phyloP scores from a whole-genome alignment of 2,329 filamentous ascomycete genomes.

The Pseudocercospora vitis region DNA sequence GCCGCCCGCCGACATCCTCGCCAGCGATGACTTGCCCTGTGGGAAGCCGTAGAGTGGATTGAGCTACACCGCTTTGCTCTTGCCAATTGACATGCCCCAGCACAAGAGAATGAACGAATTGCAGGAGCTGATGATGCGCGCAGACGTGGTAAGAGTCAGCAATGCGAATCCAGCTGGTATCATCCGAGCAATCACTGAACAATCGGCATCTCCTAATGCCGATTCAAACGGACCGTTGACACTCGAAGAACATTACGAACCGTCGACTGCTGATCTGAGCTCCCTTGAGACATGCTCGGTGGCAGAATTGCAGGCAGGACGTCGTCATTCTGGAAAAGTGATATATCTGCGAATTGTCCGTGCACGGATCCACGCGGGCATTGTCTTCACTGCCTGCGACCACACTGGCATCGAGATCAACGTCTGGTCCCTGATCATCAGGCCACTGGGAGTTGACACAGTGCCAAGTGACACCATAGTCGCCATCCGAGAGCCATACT shows the following conservation, averaged over 20 bases:
- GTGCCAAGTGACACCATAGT: slow-evolving; percentile 5
- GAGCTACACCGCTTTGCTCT: neutral
- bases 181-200: neutral
- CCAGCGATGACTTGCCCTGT: neutral
- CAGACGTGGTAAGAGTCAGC: neutral
- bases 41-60: neutral
- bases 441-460: slow-evolving; percentile 5
- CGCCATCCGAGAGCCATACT: slow-evolving; percentile 14
- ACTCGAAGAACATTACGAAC: neutral
- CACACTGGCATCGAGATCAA: neutral
- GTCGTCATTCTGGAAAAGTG: neutral
- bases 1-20: neutral
- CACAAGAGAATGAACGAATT: neutral
- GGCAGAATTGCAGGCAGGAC: neutral
- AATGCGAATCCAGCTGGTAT: neutral
- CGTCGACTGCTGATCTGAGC: neutral
- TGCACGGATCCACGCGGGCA: neutral
- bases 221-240: neutral
- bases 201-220: neutral
- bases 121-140: neutral
- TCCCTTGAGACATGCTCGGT: neutral
- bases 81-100: neutral
- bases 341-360: slow-evolving; percentile 7
- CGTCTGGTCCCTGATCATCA: slow-evolving; percentile 13
- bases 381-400: neutral